Conservation (phyloP, 169 alveolate species). For the Eimeria praecox region DNA sequence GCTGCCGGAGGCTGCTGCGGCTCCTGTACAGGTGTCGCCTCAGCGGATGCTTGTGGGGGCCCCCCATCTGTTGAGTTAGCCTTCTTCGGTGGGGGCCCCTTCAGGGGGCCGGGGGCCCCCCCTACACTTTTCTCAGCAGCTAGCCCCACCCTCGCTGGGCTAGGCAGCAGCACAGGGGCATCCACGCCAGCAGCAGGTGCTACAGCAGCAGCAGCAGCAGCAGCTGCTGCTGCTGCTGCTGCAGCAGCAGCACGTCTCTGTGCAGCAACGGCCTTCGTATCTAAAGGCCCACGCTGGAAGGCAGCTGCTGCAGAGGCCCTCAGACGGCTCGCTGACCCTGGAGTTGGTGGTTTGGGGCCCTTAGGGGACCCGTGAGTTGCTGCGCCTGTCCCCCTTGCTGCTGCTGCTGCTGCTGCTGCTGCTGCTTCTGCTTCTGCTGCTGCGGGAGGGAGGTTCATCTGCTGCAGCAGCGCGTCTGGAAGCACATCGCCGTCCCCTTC, state of each 20-base stretch:
- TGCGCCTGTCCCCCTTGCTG: background rate
- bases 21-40: background rate
- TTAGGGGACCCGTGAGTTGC: background rate
- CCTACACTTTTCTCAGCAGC: background rate
- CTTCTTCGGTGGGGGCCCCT: background rate
- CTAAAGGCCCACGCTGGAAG: background rate
- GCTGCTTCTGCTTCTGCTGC: slow-evolving; percentile 7
- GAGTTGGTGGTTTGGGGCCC: slow-evolving; percentile 14
- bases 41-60: background rate
- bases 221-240: slow-evolving; percentile 2
- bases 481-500: background rate
- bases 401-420: slow-evolving; percentile 17
- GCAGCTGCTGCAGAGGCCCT: slow-evolving; percentile 22
- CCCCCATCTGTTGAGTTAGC: background rate
- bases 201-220: slow-evolving; percentile 10
- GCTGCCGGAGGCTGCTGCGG: background rate
- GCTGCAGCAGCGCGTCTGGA: slow-evolving; percentile 24
- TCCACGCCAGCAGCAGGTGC: background rate
- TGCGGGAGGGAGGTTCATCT: background rate
- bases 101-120: background rate
- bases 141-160: no score
- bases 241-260: slow-evolving; percentile 10
- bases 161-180: background rate
- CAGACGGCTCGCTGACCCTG: slow-evolving; percentile 1
- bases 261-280: slow-evolving; percentile 38